These are phyloP conservation scores for Aspergillus sp. DNA, from an alignment of 2,329 filamentous ascomycete genomes.

Conservation along the genomic window DNA sequence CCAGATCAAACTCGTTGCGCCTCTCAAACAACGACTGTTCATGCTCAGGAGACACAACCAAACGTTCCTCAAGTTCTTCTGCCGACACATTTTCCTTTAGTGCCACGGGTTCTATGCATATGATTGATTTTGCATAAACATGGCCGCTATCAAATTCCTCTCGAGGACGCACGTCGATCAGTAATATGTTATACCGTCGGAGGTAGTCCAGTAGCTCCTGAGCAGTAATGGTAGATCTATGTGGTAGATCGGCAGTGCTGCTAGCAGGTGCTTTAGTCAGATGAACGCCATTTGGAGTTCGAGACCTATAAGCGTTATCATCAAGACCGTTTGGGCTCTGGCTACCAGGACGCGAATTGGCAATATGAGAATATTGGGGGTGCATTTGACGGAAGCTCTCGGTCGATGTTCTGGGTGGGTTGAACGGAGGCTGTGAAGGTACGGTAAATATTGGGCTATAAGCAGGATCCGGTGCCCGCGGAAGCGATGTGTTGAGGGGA, in stretches of 20 bases:
- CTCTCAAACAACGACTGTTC: slow-evolving; percentile 75
- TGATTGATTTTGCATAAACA: slow-evolving; percentile 76
- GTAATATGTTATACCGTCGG: slow-evolving; percentile 63
- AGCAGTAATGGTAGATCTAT: slow-evolving; percentile 63
- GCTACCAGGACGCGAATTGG: slow-evolving; percentile 33
- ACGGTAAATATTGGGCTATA: slow-evolving; percentile 48
- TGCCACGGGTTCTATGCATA: slow-evolving; percentile 86
- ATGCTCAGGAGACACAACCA: slow-evolving; percentile 48
- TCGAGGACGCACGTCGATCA: slow-evolving; percentile 83
- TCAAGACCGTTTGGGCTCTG: slow-evolving; percentile 34
- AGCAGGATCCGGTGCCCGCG: slow-evolving; percentile 49
- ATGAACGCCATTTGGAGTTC: slow-evolving; percentile 44
- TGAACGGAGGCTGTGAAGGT: slow-evolving; percentile 37
- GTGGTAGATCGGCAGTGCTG: slow-evolving; percentile 51
- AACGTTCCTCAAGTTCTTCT: slow-evolving; percentile 57
- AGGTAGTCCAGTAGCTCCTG: slow-evolving; percentile 72
- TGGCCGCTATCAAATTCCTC: slow-evolving; percentile 85
- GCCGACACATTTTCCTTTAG: slow-evolving; percentile 67
- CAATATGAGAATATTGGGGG: slow-evolving; percentile 37
- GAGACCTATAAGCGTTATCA: slow-evolving; percentile 46
- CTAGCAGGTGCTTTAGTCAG: slow-evolving; percentile 39
- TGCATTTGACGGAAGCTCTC: slow-evolving; percentile 41
- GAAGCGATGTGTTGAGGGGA: slow-evolving; percentile 42
- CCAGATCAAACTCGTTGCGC: slow-evolving; percentile 73
- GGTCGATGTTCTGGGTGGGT: slow-evolving; percentile 41